These are phyloP conservation scores for Pseudognaphalium luteoalbum DNA, from an alignment of 129 eudicot species.

Conservation along the genomic window DNA sequence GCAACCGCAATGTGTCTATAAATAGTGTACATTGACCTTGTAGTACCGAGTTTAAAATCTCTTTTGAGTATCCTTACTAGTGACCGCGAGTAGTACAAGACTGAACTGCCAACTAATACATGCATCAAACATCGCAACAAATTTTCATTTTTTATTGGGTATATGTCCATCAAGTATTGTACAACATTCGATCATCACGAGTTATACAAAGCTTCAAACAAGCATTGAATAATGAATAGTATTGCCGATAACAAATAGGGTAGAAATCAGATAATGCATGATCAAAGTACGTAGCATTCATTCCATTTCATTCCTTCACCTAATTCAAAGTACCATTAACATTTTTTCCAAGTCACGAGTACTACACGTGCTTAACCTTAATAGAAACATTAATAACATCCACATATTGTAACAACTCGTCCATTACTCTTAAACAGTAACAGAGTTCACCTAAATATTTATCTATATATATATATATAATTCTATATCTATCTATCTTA, in stretches of 20 bases:
- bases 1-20: not conserved
- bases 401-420: conserved; percentile 31
- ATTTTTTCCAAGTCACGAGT: conserved; percentile 37
- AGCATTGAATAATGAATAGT: conserved; percentile 7
- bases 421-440: conserved; percentile 42
- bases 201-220: conserved; percentile 1
- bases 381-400: conserved; percentile 14
- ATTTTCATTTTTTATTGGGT: not conserved
- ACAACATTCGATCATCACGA: not conserved
- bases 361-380: conserved; percentile 28
- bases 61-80: too few species aligned
- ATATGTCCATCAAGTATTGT: not conserved
- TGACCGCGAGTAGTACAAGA: not conserved
- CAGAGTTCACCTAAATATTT: conserved; percentile 44
- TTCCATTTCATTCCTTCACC: conserved; percentile 53
- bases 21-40: not conserved
- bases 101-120: not conserved
- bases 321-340: conserved; percentile 39
- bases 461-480: not conserved
- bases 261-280: conserved; percentile 36
- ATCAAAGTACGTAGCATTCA: conserved; percentile 50
- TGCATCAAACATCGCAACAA: not conserved
- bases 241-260: conserved; percentile 11
- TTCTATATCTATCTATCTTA: not conserved
- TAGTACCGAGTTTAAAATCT: not conserved